A percentile compares a stretch with the other conserved stretches of the same genome.
Evolutionary conservation across 208 protist species (phyloP).

Genomic region (Leishmania amazonensis): DNA sequence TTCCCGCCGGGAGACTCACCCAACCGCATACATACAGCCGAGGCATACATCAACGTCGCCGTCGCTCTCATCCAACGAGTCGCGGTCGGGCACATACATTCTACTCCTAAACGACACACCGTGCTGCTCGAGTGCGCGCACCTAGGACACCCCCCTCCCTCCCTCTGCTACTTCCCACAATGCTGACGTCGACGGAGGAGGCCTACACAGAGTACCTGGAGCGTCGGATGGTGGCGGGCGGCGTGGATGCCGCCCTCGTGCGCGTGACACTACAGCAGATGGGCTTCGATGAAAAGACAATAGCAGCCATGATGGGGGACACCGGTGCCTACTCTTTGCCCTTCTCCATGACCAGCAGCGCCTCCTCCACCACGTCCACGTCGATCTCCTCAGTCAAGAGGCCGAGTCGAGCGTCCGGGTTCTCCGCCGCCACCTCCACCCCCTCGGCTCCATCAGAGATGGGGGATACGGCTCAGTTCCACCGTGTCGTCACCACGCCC

Average conservation of each 20-base stretch:
- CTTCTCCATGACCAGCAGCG: slow-evolving; percentile 16
- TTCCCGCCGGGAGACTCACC: not conserved
- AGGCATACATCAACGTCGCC: not conserved
- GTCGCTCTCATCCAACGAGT: not conserved
- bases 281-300: slow-evolving; percentile 37
- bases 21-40: not conserved
- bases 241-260: slow-evolving; percentile 55
- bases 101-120: not conserved
- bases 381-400: slow-evolving; percentile 3
- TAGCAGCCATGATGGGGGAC: slow-evolving; percentile 62
- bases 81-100: not conserved
- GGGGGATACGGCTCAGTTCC: not conserved
- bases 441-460: slow-evolving; percentile 17
- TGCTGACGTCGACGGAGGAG: slow-evolving; percentile 52
- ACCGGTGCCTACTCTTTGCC: not conserved
- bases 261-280: slow-evolving; percentile 48
- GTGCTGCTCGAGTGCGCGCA: not conserved
- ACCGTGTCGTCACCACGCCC: not conserved
- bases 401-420: not conserved
- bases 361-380: slow-evolving; percentile 1
- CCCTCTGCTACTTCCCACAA: not conserved
- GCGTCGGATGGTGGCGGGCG: slow-evolving; percentile 19
- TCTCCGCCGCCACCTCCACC: not conserved
- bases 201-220: slow-evolving; percentile 62
- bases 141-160: not conserved